A percentile compares a stretch with the other conserved stretches of the same genome.
These are phyloP conservation scores for Pneumocystis murina DNA, from an alignment of 1,139 yeast genomes.

Conservation along the genomic window DNA sequence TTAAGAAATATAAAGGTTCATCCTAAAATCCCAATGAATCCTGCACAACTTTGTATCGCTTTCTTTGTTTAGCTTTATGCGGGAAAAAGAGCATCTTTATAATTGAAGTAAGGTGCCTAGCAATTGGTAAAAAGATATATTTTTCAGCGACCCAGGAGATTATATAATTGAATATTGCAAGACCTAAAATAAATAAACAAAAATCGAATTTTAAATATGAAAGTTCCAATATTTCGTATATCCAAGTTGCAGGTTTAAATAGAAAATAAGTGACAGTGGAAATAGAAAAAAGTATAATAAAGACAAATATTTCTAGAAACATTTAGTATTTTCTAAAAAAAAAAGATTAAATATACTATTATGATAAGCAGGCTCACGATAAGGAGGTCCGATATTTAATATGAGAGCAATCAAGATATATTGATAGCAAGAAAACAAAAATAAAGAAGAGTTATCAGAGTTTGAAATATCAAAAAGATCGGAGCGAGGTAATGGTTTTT, in stretches of 20 bases:
- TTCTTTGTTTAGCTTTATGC: not conserved
- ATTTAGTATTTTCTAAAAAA: not conserved
- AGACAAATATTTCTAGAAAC: not conserved
- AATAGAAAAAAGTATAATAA: not conserved
- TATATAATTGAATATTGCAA: not conserved
- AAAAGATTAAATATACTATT: conserved; percentile 26
- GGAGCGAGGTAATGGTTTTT: conserved; percentile 22
- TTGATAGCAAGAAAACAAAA: conserved; percentile 71
- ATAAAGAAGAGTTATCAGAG: conserved; percentile 77
- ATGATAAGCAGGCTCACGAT: conserved; percentile 56
- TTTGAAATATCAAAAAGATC: conserved; percentile 69
- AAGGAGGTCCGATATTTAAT: conserved; percentile 89
- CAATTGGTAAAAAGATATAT: not conserved
- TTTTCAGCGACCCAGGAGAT: not conserved
- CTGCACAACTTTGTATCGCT: not conserved
- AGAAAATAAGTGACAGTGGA: not conserved
- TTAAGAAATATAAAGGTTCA: not conserved
- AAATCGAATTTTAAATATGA: not conserved
- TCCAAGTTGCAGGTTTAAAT: not conserved
- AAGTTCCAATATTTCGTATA: not conserved
- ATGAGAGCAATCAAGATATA: conserved; percentile 72
- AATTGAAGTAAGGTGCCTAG: not conserved
- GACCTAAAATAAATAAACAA: not conserved
- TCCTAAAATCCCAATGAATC: not conserved
- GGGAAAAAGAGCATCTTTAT: not conserved